Percentiles rank a stretch among this genome's conserved stretches.
These are phyloP conservation scores for Cucurbita moschata DNA, from an alignment of 306 rosid genomes.

Conservation along the genomic window DNA sequence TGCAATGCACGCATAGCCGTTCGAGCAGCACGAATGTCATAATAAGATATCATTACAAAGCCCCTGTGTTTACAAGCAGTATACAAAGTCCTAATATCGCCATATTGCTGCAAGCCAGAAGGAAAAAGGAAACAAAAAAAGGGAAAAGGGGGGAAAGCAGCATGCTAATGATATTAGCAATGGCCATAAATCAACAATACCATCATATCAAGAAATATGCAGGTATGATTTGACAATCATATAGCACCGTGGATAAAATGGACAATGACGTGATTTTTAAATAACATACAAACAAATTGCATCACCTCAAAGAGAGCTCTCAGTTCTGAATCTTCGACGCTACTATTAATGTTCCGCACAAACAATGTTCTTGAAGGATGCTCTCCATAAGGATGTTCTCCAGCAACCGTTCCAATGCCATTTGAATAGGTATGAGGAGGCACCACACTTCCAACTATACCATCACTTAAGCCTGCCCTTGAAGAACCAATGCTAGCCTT, in stretches of 20 bases:
- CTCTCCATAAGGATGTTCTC: slow-evolving; percentile 96
- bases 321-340: slow-evolving; percentile 67
- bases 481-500: slow-evolving; percentile 33
- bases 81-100: slow-evolving; percentile 83
- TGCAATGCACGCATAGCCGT: slow-evolving; percentile 85
- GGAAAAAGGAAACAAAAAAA: not conserved
- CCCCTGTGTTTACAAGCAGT: slow-evolving; percentile 96
- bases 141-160: not conserved
- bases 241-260: not conserved
- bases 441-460: slow-evolving; percentile 38
- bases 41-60: slow-evolving; percentile 94
- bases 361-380: slow-evolving; percentile 93
- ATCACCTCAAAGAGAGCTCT: slow-evolving; percentile 47
- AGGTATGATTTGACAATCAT: not conserved
- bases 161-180: not conserved
- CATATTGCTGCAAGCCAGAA: slow-evolving; percentile 47
- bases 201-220: not conserved
- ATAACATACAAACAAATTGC: not conserved
- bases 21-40: slow-evolving; percentile 87
- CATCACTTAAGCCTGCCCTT: slow-evolving; percentile 42
- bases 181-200: not conserved
- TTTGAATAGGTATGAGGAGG: slow-evolving; percentile 46
- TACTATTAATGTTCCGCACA: slow-evolving; percentile 81
- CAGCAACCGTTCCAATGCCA: slow-evolving; percentile 63
- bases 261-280: not conserved